Conservation (phyloP, 352 stramenopile species). For the Phytopythium montanum region DNA sequence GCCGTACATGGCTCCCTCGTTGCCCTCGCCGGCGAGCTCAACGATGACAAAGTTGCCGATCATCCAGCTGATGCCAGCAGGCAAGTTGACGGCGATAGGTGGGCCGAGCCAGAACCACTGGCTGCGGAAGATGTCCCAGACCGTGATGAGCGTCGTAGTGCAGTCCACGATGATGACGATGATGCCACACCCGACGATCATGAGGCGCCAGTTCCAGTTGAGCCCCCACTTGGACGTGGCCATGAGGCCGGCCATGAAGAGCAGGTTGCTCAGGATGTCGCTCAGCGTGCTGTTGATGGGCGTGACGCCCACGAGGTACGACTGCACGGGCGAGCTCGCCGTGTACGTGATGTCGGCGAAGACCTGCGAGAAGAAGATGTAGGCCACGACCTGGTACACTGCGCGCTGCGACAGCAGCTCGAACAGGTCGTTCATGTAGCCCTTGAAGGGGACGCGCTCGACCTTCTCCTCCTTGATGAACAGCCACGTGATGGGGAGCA, state of each 20-base stretch:
- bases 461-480: conserved; percentile 46
- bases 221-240: conserved; percentile 17
- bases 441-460: conserved; percentile 18
- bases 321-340: conserved; percentile 13
- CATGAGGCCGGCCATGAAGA: conserved; percentile 22
- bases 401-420: conserved; percentile 17
- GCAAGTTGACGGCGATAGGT: conserved; percentile 11
- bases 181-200: conserved; percentile 14
- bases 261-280: conserved; percentile 15
- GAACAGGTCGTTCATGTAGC: conserved; percentile 32
- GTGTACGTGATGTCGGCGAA: conserved; percentile 21
- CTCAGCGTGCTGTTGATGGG: conserved; percentile 19
- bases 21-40: conserved; percentile 26
- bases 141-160: conserved; percentile 11
- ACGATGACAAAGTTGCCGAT: conserved; percentile 23
- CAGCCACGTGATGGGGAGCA: conserved; percentile 31
- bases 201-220: conserved; percentile 35
- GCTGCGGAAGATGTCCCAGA: conserved; percentile 6
- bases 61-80: conserved; percentile 20
- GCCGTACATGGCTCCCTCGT: conserved; percentile 28
- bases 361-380: conserved; percentile 15
- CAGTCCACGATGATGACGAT: conserved; percentile 15
- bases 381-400: conserved; percentile 28
- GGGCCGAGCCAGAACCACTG: conserved; percentile 19
- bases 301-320: conserved; percentile 20